Percentiles rank a stretch among this genome's conserved stretches.
Evolutionary conservation across 129 eudicot genomes (phyloP).

Genomic region (sunflower (Helianthus annuus)): HanXRQr2.0-SUNRISE NC_035435.2:166102368-166102867

Average conservation of each 20-base stretch:
- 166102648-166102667: too few species aligned
- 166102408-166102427: neutral
- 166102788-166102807: too few species aligned
- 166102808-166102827: too few species aligned
- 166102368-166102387: slow-evolving; percentile 27
- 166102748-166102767: too few species aligned
- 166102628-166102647: neutral
- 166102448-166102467: slow-evolving; percentile 12
- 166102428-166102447: neutral
- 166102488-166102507: slow-evolving; percentile 24
- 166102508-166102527: slow-evolving; percentile 31
- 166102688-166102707: too few species aligned
- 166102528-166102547: slow-evolving; percentile 29
- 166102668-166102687: too few species aligned
- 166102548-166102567: neutral
- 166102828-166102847: too few species aligned
- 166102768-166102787: too few species aligned
- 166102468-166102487: slow-evolving; percentile 23
- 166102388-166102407: slow-evolving; percentile 21
- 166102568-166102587: slow-evolving; percentile 21
- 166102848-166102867: too few species aligned
- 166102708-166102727: too few species aligned
- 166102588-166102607: slow-evolving; percentile 4
- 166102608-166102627: slow-evolving; percentile 5
- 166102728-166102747: too few species aligned